Evolutionary conservation across 495 filamentous ascomycete genomes (phyloP), one percentile per base, ranked within the genome.

Genomic region (Aspergillus carlsbadensis): DNA sequence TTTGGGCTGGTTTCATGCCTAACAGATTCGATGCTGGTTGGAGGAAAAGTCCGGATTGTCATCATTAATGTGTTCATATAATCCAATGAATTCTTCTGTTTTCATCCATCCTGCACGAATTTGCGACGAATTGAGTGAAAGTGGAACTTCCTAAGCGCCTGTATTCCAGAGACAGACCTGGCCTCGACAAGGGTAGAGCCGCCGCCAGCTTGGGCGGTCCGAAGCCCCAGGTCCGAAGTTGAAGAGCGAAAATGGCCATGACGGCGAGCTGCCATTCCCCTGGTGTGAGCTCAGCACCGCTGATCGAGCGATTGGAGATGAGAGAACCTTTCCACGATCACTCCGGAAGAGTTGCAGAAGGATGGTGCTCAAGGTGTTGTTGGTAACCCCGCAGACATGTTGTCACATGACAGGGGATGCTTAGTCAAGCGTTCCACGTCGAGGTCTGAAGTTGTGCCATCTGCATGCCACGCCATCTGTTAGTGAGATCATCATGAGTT

Each of bases 131-230:
- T 52, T 58, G 62, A 58, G 53, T 17, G 34, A 52, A 59, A 61
- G 70, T 71, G 69, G 61, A 66, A 68, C 65, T 56, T 61, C 53
- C 56, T 74, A 73, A 73, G 73, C 73, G 73, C 73, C 70, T 58
- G 54, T 61, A 41, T 61, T 60, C 56, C 54, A 51, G 58, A 56
- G 36, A 53, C 52, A 66, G 61, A 57, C 56, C 48, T 61, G 52
- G 56, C 34, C 52, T 46, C 39, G 41, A 54, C 46, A 54, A 61
- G 54, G 36, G 48, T 63, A 63, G 54, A 51, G 46, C 54, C 31
- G n/a, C 40, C 29, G 6, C 26, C 26, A 29, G 26, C 10, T 17
- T 3, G 20, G 17, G 39, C 36, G 22, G 24, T 40, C 24, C 20
- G 24, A 20, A 40, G 36, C 31, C 24, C 4, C 17, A 26, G 17